phyloP scores from a whole-genome alignment of 176 grass and related monocot species.

The Oryza glaberrima region DNA sequence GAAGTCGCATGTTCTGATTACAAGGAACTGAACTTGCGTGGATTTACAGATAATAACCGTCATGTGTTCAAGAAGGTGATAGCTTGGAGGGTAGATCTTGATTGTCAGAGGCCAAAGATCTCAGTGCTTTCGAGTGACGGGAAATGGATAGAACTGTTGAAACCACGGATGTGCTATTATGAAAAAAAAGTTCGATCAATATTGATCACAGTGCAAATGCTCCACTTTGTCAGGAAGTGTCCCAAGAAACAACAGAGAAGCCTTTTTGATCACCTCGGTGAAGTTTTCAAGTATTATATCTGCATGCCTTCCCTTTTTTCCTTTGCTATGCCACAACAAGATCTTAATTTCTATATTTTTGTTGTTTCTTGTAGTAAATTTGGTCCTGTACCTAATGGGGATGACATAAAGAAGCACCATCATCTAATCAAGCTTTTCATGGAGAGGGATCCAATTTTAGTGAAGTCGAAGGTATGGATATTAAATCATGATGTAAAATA shows the following conservation, averaged over 20 bases:
- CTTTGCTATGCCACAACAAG: background rate
- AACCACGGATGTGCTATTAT: slow-evolving; percentile 52
- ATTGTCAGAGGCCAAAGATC: slow-evolving; percentile 44
- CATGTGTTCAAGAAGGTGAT: slow-evolving; percentile 34
- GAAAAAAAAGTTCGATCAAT: slow-evolving; percentile 46
- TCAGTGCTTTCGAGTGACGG: slow-evolving; percentile 50
- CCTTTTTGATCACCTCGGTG: slow-evolving; percentile 37
- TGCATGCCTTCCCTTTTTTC: background rate
- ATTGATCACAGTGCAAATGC: slow-evolving; percentile 60
- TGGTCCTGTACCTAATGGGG: slow-evolving; percentile 45
- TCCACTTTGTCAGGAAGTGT: slow-evolving; percentile 65
- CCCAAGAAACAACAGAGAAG: slow-evolving; percentile 39
- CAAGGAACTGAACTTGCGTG: slow-evolving; percentile 39
- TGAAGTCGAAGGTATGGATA: slow-evolving; percentile 60
- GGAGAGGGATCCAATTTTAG: slow-evolving; percentile 52
- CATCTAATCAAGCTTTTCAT: slow-evolving; percentile 56
- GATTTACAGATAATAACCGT: slow-evolving; percentile 15
- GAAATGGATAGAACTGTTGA: slow-evolving; percentile 61
- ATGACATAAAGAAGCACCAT: slow-evolving; percentile 57
- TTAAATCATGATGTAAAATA: slow-evolving; percentile 7
- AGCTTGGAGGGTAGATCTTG: slow-evolving; percentile 60
- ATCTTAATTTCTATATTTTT: slow-evolving; percentile 7
- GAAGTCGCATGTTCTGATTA: background rate
- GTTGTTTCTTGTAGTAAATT: slow-evolving; percentile 54
- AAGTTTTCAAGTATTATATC: slow-evolving; percentile 53